Percentiles rank a stretch among this genome's conserved stretches.
These are phyloP conservation scores for Exophiala oligosperma DNA, from an alignment of 2,329 filamentous ascomycete genomes.

Conservation along the genomic window DNA sequence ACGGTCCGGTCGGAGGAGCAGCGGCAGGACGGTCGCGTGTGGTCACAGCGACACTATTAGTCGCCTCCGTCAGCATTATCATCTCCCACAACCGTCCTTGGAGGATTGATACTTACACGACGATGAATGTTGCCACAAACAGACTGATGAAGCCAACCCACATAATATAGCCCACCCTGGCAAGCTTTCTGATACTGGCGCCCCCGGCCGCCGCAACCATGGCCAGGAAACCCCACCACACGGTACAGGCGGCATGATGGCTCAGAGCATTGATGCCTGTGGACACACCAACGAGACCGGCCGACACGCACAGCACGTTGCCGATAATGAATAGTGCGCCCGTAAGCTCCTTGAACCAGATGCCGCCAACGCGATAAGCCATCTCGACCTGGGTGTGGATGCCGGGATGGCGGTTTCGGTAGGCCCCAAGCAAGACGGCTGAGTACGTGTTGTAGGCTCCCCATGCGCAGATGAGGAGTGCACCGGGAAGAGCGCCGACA, in stretches of 20 bases:
- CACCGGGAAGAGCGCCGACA: no score
- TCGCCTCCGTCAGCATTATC: not conserved
- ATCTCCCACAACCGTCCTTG: not conserved
- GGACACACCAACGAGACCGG: constrained; percentile 39
- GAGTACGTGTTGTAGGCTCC: constrained; percentile 37
- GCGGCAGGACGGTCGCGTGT: constrained; percentile 35
- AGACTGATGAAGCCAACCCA: constrained; percentile 55
- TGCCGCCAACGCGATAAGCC: constrained; percentile 45
- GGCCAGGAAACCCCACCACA: constrained; percentile 31
- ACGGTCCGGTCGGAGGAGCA: constrained; percentile 32
- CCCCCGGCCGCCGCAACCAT: constrained; percentile 28
- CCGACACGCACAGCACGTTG: constrained; percentile 36
- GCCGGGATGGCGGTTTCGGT: constrained; percentile 33
- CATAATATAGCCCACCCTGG: constrained; percentile 54
- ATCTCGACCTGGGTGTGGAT: constrained; percentile 59
- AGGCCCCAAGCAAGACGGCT: constrained; percentile 25
- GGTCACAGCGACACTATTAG: constrained; percentile 29
- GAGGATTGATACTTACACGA: constrained; percentile 20
- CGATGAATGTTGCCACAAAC: constrained; percentile 38
- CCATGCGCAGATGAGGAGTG: constrained; percentile 25
- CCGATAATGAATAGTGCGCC: constrained; percentile 48
- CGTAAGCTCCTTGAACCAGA: constrained; percentile 52
- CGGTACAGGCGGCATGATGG: constrained; percentile 36
- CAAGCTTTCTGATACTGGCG: constrained; percentile 33
- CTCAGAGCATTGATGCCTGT: constrained; percentile 46